Conservation (phyloP, 2,329 filamentous ascomycete genomes). For the Coniochaeta prunicola region DNA sequence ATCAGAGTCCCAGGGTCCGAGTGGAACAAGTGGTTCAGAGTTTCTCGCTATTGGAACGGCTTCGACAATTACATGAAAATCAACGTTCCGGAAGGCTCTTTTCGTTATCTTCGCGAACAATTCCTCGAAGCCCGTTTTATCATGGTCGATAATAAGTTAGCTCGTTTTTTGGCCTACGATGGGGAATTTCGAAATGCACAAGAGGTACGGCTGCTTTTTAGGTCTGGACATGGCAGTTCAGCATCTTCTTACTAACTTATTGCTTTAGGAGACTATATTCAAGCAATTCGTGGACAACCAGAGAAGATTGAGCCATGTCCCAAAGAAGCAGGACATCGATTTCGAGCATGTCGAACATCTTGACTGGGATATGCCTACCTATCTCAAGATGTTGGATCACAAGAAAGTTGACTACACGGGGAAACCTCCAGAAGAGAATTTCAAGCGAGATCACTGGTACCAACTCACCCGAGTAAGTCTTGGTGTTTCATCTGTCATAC, state of each 20-base stretch:
- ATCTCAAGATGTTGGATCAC: background rate
- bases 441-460: background rate
- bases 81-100: background rate
- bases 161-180: background rate
- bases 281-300: too few species aligned
- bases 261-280: too few species aligned
- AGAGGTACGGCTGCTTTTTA: background rate
- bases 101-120: background rate
- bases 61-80: background rate
- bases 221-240: too few species aligned
- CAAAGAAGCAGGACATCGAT: background rate
- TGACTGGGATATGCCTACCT: background rate
- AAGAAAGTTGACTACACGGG: background rate
- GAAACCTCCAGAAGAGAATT: background rate
- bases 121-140: background rate
- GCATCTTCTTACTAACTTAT: too few species aligned
- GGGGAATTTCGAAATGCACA: background rate
- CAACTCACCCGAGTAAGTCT: background rate
- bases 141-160: background rate
- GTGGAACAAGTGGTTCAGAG: constrained; percentile 7
- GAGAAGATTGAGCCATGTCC: background rate
- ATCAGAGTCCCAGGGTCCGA: constrained; percentile 5
- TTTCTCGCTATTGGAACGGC: too few species aligned
- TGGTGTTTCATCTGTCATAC: background rate
- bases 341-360: background rate